Base-by-base conservation (phyloP, 176 grass and related monocot genomes). In the Triticum aestivum region DNA sequence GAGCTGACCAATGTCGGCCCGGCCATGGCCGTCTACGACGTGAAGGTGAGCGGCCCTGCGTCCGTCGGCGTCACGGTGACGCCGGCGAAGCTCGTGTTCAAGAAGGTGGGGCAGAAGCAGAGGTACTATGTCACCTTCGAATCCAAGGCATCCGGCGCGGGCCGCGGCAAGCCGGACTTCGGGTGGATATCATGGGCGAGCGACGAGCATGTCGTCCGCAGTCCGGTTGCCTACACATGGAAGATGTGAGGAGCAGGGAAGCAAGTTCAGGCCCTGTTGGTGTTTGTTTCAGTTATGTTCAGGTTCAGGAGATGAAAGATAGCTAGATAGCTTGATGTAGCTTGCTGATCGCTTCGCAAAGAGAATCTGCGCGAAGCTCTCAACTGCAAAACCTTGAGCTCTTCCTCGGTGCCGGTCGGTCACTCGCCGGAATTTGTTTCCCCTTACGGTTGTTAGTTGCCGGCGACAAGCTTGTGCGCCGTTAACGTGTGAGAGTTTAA, bases 171-270 rank as follows among this genome's bases (percentile, higher is more conserved):
- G 30, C 82, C 72, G 5, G 92, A 89, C 63, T 98, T 98, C 30
- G 94, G 97, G 54, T 94, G 94, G 94, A 92, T 98, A 78, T 88
- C 85, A 51, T 98, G 97, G 97, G 59, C 52, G 73, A 94, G 76
- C 26, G 49, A 82, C 5, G 82, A 94, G 30, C 90, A 94, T 59
- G 69, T 89, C 23, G 94, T 94, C 70, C 88, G 77, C 24, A 96
- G 92, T 33, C 90, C 94, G 0, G 80, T 96, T 34, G 94, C 87
- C 0, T 96, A 96, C 87, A 80, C 90, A 73, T 98, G 97, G 97
- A 96, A 93, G 69, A 87, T 97, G 83, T 88, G 85, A 90, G 68
- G 81, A 69, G 44, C 44, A 45, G 51, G 51, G 51, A n/a, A 61
- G 24, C 51, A 75, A n/a, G 47, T 33, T 37, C 27, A 30, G 27